A percentile compares a stretch with the other conserved stretches of the same genome.
These are phyloP conservation scores for Dissophora ornata DNA, from an alignment of 192 early-diverging fungal species.

Conservation along the genomic window DNA sequence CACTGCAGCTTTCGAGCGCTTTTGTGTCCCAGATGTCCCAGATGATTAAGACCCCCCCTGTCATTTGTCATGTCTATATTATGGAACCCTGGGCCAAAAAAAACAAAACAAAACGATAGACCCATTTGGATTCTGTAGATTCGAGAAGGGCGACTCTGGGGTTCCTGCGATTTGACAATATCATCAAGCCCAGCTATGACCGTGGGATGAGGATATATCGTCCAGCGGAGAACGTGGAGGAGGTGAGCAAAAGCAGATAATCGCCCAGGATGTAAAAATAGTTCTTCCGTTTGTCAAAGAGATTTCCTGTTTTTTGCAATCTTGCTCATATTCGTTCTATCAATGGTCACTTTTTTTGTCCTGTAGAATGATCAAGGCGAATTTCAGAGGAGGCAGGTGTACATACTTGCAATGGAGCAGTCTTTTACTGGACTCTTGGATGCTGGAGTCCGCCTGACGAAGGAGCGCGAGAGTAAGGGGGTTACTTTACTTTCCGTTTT, in stretches of 20 bases:
- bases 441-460: conserved; percentile 39
- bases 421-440: conserved; percentile 45
- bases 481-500: neutral
- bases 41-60: neutral
- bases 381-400: conserved; percentile 48
- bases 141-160: conserved; percentile 54
- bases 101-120: no score
- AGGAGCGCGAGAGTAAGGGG: conserved; percentile 50
- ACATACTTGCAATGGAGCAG: conserved; percentile 46
- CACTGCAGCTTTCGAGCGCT: neutral
- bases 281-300: neutral
- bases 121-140: conserved; percentile 58
- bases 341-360: neutral
- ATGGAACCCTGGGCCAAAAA: no score
- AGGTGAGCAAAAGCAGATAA: conserved; percentile 35
- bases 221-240: conserved; percentile 60
- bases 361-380: conserved; percentile 55
- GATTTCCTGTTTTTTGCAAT: no score
- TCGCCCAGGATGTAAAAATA: neutral
- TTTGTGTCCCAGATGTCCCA: no score
- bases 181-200: conserved; percentile 58
- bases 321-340: no score
- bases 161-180: conserved; percentile 60
- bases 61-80: neutral
- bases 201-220: conserved; percentile 59